Conservation (phyloP, 805 yeast genomes). For the Yamadazyma phyllophila region DNA sequence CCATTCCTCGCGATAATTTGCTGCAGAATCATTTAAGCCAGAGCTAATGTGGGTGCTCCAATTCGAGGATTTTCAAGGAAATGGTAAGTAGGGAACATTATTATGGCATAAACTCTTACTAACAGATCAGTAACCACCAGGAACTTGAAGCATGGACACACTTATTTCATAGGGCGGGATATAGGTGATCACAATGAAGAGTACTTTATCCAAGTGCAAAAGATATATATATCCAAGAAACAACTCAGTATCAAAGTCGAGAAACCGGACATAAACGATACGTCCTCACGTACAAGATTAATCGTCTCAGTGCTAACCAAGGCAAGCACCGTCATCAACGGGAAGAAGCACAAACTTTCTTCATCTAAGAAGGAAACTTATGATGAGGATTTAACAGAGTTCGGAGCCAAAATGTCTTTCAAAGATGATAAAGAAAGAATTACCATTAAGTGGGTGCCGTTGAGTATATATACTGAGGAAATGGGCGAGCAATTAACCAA, state of each 20-base stretch:
- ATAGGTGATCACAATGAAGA: conserved; percentile 2
- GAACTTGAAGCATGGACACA: conserved; percentile 3
- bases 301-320: conserved; percentile 6
- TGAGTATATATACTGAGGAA: conserved; percentile 5
- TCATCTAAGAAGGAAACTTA: conserved; percentile 3
- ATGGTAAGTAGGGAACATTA: conserved; percentile 3
- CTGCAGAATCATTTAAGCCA: too few species aligned
- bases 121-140: conserved; percentile 1
- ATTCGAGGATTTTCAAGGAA: conserved; percentile 5
- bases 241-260: conserved; percentile 11
- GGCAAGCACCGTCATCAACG: conserved; percentile 13
- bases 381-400: conserved; percentile 5
- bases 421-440: conserved; percentile 8
- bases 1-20: not conserved
- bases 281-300: conserved; percentile 5
- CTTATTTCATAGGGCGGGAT: conserved; percentile 7
- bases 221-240: conserved; percentile 12
- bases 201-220: conserved; percentile 4
- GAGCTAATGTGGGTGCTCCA: not conserved
- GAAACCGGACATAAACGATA: not conserved
- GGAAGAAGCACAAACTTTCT: conserved; percentile 10
- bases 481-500: not conserved
- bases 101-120: not conserved
- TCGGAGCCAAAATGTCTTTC: conserved; percentile 8
- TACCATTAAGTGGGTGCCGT: conserved; percentile 10